These are phyloP conservation scores for Graphilbum sp. DNA, from an alignment of 2,329 filamentous ascomycete genomes.

Conservation along the genomic window DNA sequence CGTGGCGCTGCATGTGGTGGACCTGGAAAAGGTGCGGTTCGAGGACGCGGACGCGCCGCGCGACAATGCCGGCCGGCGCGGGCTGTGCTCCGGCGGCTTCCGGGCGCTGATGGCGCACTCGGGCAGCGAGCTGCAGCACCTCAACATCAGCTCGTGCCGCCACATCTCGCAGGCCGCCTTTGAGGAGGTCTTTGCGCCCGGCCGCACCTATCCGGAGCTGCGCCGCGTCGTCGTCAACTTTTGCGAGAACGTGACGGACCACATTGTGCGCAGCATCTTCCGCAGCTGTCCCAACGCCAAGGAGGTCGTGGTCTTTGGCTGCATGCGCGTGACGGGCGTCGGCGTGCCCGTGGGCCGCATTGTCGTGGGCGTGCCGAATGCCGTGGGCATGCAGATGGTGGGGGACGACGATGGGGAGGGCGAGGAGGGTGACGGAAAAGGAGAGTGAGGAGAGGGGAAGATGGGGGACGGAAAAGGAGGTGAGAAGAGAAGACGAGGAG, in stretches of 20 bases:
- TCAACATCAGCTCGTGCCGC: conserved; percentile 74
- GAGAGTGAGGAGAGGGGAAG: neutral
- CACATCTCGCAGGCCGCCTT: conserved; percentile 62
- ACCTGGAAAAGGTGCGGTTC: conserved; percentile 64
- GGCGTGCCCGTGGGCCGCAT: conserved; percentile 37
- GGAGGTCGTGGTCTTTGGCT: conserved; percentile 46
- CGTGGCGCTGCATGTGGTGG: conserved; percentile 49
- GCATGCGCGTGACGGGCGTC: conserved; percentile 42
- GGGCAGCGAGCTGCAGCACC: conserved; percentile 41
- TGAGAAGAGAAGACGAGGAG: too few relatives aligned
- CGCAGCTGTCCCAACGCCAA: conserved; percentile 42
- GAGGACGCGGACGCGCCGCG: conserved; percentile 55
- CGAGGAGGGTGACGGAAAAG: neutral
- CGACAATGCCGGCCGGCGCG: conserved; percentile 47
- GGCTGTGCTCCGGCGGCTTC: conserved; percentile 63
- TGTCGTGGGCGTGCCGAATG: conserved; percentile 41
- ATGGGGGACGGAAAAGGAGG: neutral
- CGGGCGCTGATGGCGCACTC: conserved; percentile 73
- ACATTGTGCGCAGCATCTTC: conserved; percentile 47
- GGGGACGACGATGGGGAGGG: conserved; percentile 19
- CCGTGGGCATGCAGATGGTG: conserved; percentile 42
- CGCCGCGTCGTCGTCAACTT: conserved; percentile 64
- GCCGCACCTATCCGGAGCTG: conserved; percentile 49
- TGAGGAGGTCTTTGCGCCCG: conserved; percentile 50
- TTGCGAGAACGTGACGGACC: conserved; percentile 49